Evolutionary conservation across 148 eudicot genomes (phyloP).

Genomic region (Hydrangea macrophylla): DNA sequence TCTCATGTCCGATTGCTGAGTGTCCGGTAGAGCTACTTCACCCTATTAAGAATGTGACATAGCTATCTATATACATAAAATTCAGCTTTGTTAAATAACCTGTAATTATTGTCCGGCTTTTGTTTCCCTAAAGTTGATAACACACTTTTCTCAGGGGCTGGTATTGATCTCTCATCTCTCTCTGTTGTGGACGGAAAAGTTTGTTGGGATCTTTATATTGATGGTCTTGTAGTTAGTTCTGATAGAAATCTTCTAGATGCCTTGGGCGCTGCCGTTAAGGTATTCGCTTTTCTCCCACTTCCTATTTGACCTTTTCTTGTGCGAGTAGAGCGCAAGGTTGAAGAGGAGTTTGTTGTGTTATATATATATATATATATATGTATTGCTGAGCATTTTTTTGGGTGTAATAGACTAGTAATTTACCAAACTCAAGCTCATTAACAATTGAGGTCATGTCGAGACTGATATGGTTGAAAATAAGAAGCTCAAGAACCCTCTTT

Average conservation of each 20-base stretch:
- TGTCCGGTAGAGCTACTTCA: too few relatives aligned
- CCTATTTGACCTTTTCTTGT: not conserved
- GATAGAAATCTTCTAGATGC: conserved; percentile 96
- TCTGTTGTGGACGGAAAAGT: conserved; percentile 75
- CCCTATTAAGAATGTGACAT: too few relatives aligned
- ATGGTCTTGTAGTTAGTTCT: conserved; percentile 81
- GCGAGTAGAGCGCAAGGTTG: not conserved
- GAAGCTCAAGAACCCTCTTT: not conserved
- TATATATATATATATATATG: too few relatives aligned
- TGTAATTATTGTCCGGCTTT: not conserved
- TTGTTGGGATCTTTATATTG: conserved; percentile 98
- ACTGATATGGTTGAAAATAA: not conserved
- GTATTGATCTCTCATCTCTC: conserved; percentile 81
- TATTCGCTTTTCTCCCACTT: conserved; percentile 18
- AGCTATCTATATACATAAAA: too few relatives aligned
- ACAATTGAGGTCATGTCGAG: not conserved
- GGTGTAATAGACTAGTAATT: not conserved
- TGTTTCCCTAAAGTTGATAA: not conserved
- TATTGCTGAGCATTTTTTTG: too few relatives aligned
- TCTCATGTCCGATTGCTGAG: too few relatives aligned
- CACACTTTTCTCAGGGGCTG: conserved; percentile 65
- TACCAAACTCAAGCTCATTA: not conserved
- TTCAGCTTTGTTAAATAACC: not conserved
- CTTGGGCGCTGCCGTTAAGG: conserved; percentile 95
- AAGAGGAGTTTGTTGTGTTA: too few relatives aligned